Evolutionary conservation across 2,329 filamentous ascomycete species (phyloP).

Genomic region (Penicillium brasilianum): DNA sequence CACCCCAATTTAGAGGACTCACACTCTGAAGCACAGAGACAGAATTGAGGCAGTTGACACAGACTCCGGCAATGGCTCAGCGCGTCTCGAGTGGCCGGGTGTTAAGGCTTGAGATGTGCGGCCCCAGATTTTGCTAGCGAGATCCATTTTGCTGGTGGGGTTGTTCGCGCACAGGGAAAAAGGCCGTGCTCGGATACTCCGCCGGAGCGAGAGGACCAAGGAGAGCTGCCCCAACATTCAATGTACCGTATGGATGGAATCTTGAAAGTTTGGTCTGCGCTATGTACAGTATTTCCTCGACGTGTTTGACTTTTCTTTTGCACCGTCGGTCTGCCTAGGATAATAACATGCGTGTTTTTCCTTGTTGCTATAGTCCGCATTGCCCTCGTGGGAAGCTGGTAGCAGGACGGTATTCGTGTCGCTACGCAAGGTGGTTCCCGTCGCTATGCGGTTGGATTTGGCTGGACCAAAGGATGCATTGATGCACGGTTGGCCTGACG

Average conservation of each 20-base stretch:
- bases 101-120: constrained; percentile 30
- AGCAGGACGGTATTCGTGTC: constrained; percentile 5
- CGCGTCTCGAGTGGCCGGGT: constrained; percentile 10
- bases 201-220: not conserved
- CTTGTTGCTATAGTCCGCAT: not conserved
- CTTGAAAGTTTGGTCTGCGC: not conserved
- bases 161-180: constrained; percentile 23
- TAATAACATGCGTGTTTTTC: not conserved
- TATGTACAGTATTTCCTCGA: no score
- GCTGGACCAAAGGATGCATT: not conserved
- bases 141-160: constrained; percentile 31
- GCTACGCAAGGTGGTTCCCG: constrained; percentile 13
- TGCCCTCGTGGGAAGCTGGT: constrained; percentile 8
- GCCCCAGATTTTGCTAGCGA: constrained; percentile 36
- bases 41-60: not conserved
- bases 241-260: not conserved
- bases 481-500: not conserved
- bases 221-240: constrained; percentile 5
- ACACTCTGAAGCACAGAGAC: no score
- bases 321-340: not conserved
- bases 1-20: no score
- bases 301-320: not conserved
- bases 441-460: not conserved
- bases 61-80: not conserved
- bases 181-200: constrained; percentile 18